Base-by-base conservation (phyloP, 1,139 yeast genomes). In the Yamadazyma membranifaciens region DNA sequence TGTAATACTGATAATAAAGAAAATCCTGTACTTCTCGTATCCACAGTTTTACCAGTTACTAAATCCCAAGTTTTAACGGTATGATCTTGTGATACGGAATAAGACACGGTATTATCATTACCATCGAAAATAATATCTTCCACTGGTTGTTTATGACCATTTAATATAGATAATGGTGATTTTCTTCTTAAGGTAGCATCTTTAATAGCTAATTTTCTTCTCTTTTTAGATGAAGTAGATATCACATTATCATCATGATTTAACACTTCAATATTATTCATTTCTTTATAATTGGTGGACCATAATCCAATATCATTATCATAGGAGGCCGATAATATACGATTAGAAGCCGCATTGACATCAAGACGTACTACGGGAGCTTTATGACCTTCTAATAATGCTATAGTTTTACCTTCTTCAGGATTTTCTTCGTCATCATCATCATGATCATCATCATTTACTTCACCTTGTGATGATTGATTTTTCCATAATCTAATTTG, bases 61-160 rank as follows among this genome's bases (percentile, higher is more conserved):
- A 91, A 72, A 67, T 92, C 98, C 98, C 98, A 92, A 0, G 98
- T 92, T 56, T 87, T 86, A 49, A 92, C 81, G 1, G 95, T 81
- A 60, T 92, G 98, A 65, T 92, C 98, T 62, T 89, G 97, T 3
- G 97, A 86, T 1, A 87, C 96, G 0, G 98, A 88, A 65, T 92
- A 92, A 12, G 83, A 96, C 6, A 91, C 96, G 0, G 94, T 76
- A 32, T 75, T 50, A 59, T 92, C 98, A 25, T 67, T 65, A 6
- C 70, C 60, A 55, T 87, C 96, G 59, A 89, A 88, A 13, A 79
- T 72, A 13, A 87, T 86, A 30, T 78, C 95, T 55, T 89, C 95
- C 14, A 89, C 97, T 4, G 97, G 95, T 33, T 83, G 88, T 15
- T 78, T 61, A 59, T 92, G 98, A 15, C 94, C 85, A 54, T 83